Evolutionary conservation across 495 filamentous ascomycete genomes (phyloP), one percentile per base, ranked within the genome.

Genomic region (Penicillium paxilli): DNA sequence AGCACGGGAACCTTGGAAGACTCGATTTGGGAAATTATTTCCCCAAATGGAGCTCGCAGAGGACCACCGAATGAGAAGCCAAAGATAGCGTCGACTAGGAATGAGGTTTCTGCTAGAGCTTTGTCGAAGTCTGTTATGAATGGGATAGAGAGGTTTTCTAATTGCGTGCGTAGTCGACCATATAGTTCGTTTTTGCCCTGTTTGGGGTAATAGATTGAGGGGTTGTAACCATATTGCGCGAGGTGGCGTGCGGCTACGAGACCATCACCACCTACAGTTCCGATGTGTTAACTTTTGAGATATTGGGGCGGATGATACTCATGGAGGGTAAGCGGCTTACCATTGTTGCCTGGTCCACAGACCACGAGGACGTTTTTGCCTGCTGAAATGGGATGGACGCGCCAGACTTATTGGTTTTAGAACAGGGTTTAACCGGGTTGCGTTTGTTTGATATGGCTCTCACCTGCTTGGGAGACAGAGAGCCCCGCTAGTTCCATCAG

Each of bases 401-500:
- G 52, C 65, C 65, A 67, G 0, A 67, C 64, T 67, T 24, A 10
- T 12, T 38, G 5, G 5, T 38, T 20, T 32, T 32, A 20, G 8
- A 17, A 19, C 26, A 16, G 8, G 32, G 9, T 41, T 40, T 9
- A 5, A n/a, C 19, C 4, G 3, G 4, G 16, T 22, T 19, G 12
- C 3, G 14, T 46, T 23, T 23, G 16, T 7, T 23, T 3, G 21
- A 35, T 24, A 23, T 17, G 11, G 12, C 23, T 37, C 61, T 58
- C 47, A 93, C 92, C 87, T 42, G 88, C 92, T 81, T 98, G 92
- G 5, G 93, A 91, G 3, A 98, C 94, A 2, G 92, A 91, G 1
- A 97, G 77, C 0, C 94, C 94, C 25, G 94, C 94, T 2, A 98
- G 76, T 66, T 98, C 94, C 94, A 98, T 98, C 47, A 98, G 76